phyloP scores from a whole-genome alignment of 805 yeast genomes.

The Middelhovenomyces tepae region DNA sequence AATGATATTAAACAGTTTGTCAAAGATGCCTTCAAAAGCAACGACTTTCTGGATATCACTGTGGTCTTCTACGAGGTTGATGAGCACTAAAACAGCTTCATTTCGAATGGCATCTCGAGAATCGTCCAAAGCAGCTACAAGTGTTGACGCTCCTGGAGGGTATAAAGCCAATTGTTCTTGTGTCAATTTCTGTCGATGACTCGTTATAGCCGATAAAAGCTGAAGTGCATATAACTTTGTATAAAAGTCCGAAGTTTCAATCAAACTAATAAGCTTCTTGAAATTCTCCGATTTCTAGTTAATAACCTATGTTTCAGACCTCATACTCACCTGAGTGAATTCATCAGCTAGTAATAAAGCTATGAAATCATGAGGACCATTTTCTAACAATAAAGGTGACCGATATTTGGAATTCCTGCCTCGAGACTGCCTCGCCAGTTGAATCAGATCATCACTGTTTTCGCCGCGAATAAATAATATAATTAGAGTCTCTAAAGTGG shows the following conservation, averaged over 20 bases:
- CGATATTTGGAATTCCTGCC: slow-evolving; percentile 71
- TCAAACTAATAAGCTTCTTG: slow-evolving; percentile 41
- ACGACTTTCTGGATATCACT: slow-evolving; percentile 84
- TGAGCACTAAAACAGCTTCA: slow-evolving; percentile 69
- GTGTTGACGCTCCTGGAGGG: slow-evolving; percentile 71
- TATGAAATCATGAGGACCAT: slow-evolving; percentile 60
- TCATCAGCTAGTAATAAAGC: slow-evolving; percentile 95
- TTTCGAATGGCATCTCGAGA: slow-evolving; percentile 79
- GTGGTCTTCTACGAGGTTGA: slow-evolving; percentile 73
- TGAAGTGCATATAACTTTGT: slow-evolving; percentile 75
- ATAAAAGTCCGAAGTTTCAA: slow-evolving; percentile 57
- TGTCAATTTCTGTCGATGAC: slow-evolving; percentile 64
- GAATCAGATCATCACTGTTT: slow-evolving; percentile 28
- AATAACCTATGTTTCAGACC: not conserved
- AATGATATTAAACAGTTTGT: slow-evolving; percentile 66
- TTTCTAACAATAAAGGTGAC: slow-evolving; percentile 52
- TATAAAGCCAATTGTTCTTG: slow-evolving; percentile 64
- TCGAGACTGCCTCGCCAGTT: slow-evolving; percentile 71
- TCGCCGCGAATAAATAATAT: slow-evolving; percentile 70
- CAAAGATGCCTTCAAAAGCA: slow-evolving; percentile 91
- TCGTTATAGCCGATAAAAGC: slow-evolving; percentile 70
- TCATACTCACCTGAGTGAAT: slow-evolving; percentile 48
- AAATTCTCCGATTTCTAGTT: slow-evolving; percentile 33
- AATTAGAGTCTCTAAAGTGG: slow-evolving; percentile 76
- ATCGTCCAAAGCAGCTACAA: slow-evolving; percentile 57